Conservation (phyloP, 495 filamentous ascomycete species). For the Talaromyces wortmannii region DNA sequence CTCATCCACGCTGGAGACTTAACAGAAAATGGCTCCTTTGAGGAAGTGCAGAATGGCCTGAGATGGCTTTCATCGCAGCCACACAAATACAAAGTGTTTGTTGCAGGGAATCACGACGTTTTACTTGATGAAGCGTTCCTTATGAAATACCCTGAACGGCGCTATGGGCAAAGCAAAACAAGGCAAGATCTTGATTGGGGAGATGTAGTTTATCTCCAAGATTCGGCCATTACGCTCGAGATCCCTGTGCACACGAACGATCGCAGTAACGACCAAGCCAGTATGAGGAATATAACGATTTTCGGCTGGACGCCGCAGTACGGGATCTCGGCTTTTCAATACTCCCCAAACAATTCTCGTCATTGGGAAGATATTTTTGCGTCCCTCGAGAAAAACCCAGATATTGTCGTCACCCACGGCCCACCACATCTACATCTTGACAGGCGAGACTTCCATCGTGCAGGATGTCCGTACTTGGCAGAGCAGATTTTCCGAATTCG, state of each 20-base stretch:
- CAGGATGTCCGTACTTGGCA: slow-evolving; percentile 56
- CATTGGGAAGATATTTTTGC: slow-evolving; percentile 3
- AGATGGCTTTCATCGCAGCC: slow-evolving; percentile 55
- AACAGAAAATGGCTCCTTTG: slow-evolving; percentile 46
- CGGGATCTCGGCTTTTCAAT: slow-evolving; percentile 42
- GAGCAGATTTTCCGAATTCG: slow-evolving; percentile 55
- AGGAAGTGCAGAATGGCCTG: slow-evolving; percentile 51
- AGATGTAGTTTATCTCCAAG: slow-evolving; percentile 21
- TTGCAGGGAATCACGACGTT: slow-evolving; percentile 63
- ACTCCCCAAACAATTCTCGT: background rate
- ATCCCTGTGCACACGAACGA: slow-evolving; percentile 33
- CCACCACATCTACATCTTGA: slow-evolving; percentile 53
- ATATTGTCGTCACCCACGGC: slow-evolving; percentile 65
- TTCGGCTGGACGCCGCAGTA: slow-evolving; percentile 44
- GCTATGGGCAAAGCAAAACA: background rate
- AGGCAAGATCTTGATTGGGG: slow-evolving; percentile 21
- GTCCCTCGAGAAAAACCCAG: slow-evolving; percentile 30
- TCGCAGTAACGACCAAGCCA: background rate
- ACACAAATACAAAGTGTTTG: slow-evolving; percentile 56
- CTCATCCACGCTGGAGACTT: slow-evolving; percentile 23
- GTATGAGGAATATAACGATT: slow-evolving; percentile 29
- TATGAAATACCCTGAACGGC: background rate
- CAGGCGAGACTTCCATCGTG: slow-evolving; percentile 16
- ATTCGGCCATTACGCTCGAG: slow-evolving; percentile 29
- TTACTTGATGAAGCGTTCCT: slow-evolving; percentile 44